Conservation (phyloP, 225 moss, liverwort and hornwort genomes). For the Marchantia polymorpha region DNA sequence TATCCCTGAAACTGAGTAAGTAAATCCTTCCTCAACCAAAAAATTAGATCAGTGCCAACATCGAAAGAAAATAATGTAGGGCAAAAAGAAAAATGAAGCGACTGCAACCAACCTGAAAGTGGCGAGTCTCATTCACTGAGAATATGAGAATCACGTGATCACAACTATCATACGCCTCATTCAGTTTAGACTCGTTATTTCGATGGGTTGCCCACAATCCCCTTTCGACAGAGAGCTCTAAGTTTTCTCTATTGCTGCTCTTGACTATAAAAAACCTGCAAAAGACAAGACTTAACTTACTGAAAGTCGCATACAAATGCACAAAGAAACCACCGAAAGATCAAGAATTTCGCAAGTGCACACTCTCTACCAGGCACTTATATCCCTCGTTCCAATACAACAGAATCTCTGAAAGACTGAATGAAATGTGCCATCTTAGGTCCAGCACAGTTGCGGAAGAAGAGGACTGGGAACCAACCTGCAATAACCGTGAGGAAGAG, state of each 20-base stretch:
- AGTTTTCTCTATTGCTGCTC: slow-evolving; percentile 96
- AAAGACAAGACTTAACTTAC: not conserved
- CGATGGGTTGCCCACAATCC: slow-evolving; percentile 99
- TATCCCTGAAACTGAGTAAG: not conserved
- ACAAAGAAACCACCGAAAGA: not conserved
- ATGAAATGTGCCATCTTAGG: no score
- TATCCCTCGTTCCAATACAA: no score
- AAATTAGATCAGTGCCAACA: not conserved
- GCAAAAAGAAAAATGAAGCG: not conserved
- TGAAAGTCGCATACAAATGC: not conserved
- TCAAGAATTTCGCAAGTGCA: not conserved
- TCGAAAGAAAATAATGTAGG: not conserved
- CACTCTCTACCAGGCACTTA: no score
- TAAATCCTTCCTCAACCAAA: not conserved
- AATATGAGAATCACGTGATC: slow-evolving; percentile 94
- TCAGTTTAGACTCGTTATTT: slow-evolving; percentile 93
- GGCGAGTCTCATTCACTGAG: slow-evolving; percentile 99
- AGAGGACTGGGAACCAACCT: slow-evolving; percentile 56
- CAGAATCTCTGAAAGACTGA: no score
- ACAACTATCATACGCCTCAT: slow-evolving; percentile 88
- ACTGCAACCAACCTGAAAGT: slow-evolving; percentile 73
- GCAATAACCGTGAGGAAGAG: slow-evolving; percentile 78
- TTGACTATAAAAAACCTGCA: slow-evolving; percentile 98
- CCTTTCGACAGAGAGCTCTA: slow-evolving; percentile 91
- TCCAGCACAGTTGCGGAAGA: not conserved